Base-by-base conservation (phyloP, 805 yeast species). In the Millerozyma acaciae region DNA sequence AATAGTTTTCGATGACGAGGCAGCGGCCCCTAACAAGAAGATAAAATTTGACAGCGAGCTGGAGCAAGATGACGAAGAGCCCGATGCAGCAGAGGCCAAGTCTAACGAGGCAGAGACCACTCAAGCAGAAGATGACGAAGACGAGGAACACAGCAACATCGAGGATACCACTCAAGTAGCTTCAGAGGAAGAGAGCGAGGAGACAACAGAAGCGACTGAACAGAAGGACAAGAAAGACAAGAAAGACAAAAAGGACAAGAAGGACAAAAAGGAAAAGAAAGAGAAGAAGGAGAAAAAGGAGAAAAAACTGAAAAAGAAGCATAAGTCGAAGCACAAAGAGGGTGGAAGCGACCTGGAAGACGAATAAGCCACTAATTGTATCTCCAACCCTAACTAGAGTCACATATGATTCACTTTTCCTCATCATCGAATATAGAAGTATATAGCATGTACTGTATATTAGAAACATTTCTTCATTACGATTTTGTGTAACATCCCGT, bases 221-320 rank as follows among this genome's bases (percentile, higher is more conserved):
- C 32, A 31, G 41, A 30, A 35, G 27, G 20, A 20, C 22, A 40
- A 34, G 27, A 24, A 25, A 30, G 36, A 35, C 22, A 34, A 37
- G 41, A 38, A 39, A 29, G 43, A 42, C 12, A 44, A 43, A 40
- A 44, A 41, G 21, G 46, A 48, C 2, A 48, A 52, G 38, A 48
- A 44, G 28, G 50, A 49, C 17, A 48, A 53, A 39, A 47, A 51
- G 19, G 50, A 48, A 21, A 48, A 55, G 43, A 44, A 50, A 19
- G 49, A 48, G 22, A 48, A 50, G 41, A 50, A 55, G 30, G 44
- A 48, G 29, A 44, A 54, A 37, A 44, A 53, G 33, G 45, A 50
- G 13, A 49, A 48, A 38, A 42, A 28, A 12, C 26, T 26, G 23
- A 41, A 28, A 28, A 16, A 39, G 26, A 36, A 43, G 15, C 40